phyloP scores from a whole-genome alignment of 2,329 filamentous ascomycete genomes.

The Delphinella strobiligena region DNA sequence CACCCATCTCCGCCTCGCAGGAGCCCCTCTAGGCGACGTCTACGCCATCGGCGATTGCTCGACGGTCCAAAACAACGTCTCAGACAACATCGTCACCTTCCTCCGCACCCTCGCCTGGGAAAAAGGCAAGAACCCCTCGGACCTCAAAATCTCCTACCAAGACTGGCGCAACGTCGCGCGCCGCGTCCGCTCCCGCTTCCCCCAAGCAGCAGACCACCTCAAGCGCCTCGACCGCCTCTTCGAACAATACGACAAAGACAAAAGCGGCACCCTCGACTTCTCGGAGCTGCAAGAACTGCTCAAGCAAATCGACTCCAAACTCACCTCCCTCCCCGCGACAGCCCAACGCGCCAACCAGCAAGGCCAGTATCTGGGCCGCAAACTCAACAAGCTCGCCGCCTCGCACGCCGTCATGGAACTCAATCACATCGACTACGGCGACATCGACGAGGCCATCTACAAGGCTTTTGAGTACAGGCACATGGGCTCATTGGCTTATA shows the following conservation, averaged over 20 bases:
- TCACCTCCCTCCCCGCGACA: slow-evolving; percentile 88
- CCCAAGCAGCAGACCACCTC: slow-evolving; percentile 77
- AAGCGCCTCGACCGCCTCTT: slow-evolving; percentile 86
- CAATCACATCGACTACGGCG: slow-evolving; percentile 78
- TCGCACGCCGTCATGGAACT: slow-evolving; percentile 60
- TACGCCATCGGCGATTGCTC: slow-evolving; percentile 94
- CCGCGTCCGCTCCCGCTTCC: slow-evolving; percentile 78
- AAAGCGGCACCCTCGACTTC: slow-evolving; percentile 87
- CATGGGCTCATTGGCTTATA: slow-evolving; percentile 82
- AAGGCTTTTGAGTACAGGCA: slow-evolving; percentile 92
- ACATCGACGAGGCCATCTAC: slow-evolving; percentile 84
- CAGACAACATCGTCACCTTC: slow-evolving; percentile 82
- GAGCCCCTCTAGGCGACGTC: slow-evolving; percentile 82
- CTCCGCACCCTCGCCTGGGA: slow-evolving; percentile 84
- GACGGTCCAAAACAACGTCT: slow-evolving; percentile 94
- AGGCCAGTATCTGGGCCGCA: slow-evolving; percentile 80
- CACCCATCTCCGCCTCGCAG: slow-evolving; percentile 77
- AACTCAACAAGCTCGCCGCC: slow-evolving; percentile 83
- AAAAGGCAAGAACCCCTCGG: slow-evolving; percentile 78
- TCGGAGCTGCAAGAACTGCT: slow-evolving; percentile 81
- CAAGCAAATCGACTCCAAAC: slow-evolving; percentile 83
- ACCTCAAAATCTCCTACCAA: slow-evolving; percentile 70
- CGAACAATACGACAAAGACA: slow-evolving; percentile 81
- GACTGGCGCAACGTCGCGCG: slow-evolving; percentile 82
- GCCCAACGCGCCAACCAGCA: slow-evolving; percentile 96